Evolutionary conservation across 306 rosid genomes (phyloP).

Genomic region (Trichosanthes truncata): DNA sequence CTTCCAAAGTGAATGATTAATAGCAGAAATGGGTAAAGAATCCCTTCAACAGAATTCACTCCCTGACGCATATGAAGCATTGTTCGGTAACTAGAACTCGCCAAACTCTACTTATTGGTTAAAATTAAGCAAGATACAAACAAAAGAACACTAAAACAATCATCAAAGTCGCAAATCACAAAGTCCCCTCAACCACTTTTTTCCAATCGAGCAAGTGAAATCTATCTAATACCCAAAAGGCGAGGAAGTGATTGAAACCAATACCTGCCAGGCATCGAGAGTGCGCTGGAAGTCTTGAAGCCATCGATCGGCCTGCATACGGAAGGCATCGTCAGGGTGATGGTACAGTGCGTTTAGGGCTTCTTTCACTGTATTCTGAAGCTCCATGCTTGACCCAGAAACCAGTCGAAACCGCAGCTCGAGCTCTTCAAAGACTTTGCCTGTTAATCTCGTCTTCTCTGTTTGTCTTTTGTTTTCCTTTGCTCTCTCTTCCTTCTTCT

Average conservation of each 20-base stretch:
- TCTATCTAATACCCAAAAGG: neutral
- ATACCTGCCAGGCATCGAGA: conserved; percentile 99
- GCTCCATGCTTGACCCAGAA: conserved; percentile 62
- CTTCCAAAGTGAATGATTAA: neutral
- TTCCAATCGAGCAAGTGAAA: neutral
- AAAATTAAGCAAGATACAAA: neutral
- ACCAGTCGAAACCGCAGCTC: conserved; percentile 11
- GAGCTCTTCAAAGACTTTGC: conserved; percentile 16
- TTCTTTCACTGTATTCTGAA: conserved; percentile 82
- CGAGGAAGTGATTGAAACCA: conserved; percentile 9
- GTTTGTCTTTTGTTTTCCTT: neutral
- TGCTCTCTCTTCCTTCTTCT: conserved; percentile 11
- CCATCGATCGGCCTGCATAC: conserved; percentile 96
- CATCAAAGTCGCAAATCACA: conserved; percentile 5
- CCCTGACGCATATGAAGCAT: neutral
- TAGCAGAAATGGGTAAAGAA: neutral
- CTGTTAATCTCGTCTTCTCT: conserved; percentile 10
- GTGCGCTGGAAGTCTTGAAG: conserved; percentile 92
- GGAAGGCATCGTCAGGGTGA: conserved; percentile 84
- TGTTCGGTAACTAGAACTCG: neutral
- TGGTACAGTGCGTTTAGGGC: conserved; percentile 99
- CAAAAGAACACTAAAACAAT: neutral
- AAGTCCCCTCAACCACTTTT: neutral
- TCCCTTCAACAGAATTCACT: neutral
- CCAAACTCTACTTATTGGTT: neutral